Evolutionary conservation across 192 early-diverging fungal species (phyloP).

Genomic region (Coemansia sp.): DNA sequence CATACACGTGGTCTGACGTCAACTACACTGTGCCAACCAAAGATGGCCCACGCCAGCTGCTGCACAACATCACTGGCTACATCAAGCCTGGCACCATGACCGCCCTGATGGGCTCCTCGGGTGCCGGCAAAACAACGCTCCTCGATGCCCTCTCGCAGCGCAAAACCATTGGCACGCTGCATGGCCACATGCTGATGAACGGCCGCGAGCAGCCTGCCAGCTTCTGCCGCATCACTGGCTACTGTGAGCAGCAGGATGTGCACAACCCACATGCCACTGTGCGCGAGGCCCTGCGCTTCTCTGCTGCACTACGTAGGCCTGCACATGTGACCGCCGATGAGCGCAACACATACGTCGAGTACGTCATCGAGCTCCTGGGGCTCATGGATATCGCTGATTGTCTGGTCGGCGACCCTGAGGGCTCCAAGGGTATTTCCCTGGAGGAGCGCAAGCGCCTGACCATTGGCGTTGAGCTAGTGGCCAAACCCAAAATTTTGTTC

Average conservation of each 20-base stretch:
- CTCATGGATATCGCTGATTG: constrained; percentile 66
- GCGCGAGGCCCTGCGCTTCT: constrained; percentile 58
- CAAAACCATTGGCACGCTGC: constrained; percentile 61
- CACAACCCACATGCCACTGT: constrained; percentile 65
- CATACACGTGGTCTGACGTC: constrained; percentile 64
- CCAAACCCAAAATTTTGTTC: constrained; percentile 74
- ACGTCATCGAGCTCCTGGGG: constrained; percentile 69
- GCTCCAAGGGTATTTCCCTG: constrained; percentile 70
- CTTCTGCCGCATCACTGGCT: constrained; percentile 65
- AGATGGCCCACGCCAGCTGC: constrained; percentile 60
- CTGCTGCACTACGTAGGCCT: constrained; percentile 67
- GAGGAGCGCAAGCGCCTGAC: constrained; percentile 83
- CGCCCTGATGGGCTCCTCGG: constrained; percentile 64
- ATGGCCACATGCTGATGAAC: constrained; percentile 65
- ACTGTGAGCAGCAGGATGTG: constrained; percentile 77
- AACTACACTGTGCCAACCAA: constrained; percentile 69
- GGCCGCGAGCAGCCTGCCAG: constrained; percentile 43
- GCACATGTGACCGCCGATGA: constrained; percentile 54
- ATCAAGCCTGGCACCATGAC: constrained; percentile 73
- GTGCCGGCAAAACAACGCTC: constrained; percentile 71
- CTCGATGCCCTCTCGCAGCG: constrained; percentile 68
- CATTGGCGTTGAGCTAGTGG: constrained; percentile 78
- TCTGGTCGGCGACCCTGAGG: constrained; percentile 66
- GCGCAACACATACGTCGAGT: constrained; percentile 66
- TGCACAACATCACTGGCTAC: constrained; percentile 65